Evolutionary conservation across 306 rosid genomes (phyloP).

Genomic region (Medicago ruthenica): DNA sequence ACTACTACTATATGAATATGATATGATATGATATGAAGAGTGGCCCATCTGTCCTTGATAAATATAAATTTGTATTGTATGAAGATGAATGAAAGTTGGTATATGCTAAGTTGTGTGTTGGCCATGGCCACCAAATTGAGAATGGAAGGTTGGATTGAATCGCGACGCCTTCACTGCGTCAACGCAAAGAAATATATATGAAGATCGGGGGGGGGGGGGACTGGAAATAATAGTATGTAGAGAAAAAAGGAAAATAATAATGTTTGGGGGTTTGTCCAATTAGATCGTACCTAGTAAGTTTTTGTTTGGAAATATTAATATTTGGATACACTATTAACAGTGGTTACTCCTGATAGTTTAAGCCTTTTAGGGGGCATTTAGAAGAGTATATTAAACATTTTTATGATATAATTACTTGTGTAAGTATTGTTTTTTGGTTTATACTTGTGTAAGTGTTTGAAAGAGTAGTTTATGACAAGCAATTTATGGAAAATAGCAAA

Average conservation of each 20-base stretch:
- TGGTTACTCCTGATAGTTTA: background rate
- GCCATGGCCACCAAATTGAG: background rate
- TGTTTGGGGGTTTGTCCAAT: background rate
- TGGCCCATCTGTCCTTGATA: constrained; percentile 10
- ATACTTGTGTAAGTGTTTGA: background rate
- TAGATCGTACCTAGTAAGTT: background rate
- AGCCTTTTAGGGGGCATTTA: background rate
- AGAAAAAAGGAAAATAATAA: background rate
- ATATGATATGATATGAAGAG: background rate
- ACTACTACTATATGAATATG: background rate
- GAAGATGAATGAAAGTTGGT: constrained; percentile 1
- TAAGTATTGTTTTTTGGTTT: background rate
- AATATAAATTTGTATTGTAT: background rate
- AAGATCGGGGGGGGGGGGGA: background rate
- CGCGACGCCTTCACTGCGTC: background rate
- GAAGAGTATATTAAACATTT: background rate
- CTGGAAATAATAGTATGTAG: background rate
- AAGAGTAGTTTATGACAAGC: background rate
- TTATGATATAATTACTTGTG: background rate
- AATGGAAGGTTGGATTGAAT: background rate
- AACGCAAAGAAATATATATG: background rate
- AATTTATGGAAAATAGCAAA: background rate
- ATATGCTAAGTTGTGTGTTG: background rate
- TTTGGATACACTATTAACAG: too few relatives aligned
- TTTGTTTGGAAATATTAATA: background rate